A percentile compares a stretch with the other conserved stretches of the same genome.
Conservation (phyloP, 2,329 filamentous ascomycete species). For the Gremmenia infestans region DNA sequence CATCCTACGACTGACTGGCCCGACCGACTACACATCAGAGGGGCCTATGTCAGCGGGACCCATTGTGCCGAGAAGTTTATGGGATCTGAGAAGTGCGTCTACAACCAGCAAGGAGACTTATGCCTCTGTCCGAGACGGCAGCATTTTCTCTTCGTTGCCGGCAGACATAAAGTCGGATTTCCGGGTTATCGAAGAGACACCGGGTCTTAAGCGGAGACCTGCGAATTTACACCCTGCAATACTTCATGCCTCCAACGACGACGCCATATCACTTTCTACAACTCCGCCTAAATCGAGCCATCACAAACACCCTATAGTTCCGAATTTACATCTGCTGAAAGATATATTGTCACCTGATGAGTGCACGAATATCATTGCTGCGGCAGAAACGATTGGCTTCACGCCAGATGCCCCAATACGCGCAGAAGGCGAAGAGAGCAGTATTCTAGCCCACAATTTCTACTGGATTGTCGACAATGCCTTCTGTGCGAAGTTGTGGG, state of each 20-base stretch:
- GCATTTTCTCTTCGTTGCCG: conserved; percentile 43
- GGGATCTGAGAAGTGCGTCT: conserved; percentile 48
- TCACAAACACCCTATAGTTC: conserved; percentile 54
- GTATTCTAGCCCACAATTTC: conserved; percentile 66
- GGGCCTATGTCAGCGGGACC: conserved; percentile 33
- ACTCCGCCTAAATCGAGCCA: conserved; percentile 47
- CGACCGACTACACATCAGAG: conserved; percentile 46
- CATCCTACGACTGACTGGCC: conserved; percentile 58
- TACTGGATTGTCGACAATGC: conserved; percentile 64
- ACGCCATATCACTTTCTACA: conserved; percentile 49
- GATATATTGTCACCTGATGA: conserved; percentile 57
- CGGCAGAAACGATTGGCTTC: conserved; percentile 61
- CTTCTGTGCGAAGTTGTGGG: conserved; percentile 61
- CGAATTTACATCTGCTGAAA: conserved; percentile 54
- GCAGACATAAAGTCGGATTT: conserved; percentile 39
- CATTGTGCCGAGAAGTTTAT: conserved; percentile 54
- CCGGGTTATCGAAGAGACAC: conserved; percentile 56
- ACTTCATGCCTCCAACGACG: conserved; percentile 55
- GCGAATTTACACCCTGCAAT: conserved; percentile 64
- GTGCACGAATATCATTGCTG: conserved; percentile 61
- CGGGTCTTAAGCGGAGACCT: conserved; percentile 57
- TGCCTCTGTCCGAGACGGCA: conserved; percentile 53
- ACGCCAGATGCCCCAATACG: conserved; percentile 63
- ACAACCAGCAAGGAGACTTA: conserved; percentile 43
- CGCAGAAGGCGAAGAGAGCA: conserved; percentile 55